These are phyloP conservation scores for Boletales sp. DNA, from an alignment of 768 basidiomycete species.

Conservation along the genomic window DNA sequence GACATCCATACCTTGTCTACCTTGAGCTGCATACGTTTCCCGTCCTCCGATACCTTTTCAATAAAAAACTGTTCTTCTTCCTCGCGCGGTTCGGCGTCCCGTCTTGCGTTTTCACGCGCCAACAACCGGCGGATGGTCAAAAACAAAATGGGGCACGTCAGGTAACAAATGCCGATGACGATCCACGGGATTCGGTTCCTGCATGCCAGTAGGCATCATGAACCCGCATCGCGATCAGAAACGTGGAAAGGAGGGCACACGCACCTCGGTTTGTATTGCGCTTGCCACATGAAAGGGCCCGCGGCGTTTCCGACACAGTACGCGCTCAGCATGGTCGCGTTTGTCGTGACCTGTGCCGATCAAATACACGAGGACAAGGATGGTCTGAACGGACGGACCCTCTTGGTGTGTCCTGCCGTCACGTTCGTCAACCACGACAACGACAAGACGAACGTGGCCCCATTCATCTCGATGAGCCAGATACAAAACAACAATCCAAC, in stretches of 20 bases:
- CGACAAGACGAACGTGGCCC: conserved; percentile 57
- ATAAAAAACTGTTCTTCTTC: conserved; percentile 60
- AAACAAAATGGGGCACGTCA: conserved; percentile 45
- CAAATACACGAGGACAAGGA: not conserved
- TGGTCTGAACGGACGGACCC: conserved; percentile 41
- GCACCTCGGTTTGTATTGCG: conserved; percentile 61
- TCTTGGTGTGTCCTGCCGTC: conserved; percentile 71
- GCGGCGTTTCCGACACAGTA: conserved; percentile 67
- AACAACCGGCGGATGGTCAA: conserved; percentile 53
- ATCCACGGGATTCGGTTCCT: conserved; percentile 78
- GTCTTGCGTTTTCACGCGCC: conserved; percentile 55
- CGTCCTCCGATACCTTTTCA: conserved; percentile 48
- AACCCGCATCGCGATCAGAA: too few species aligned
- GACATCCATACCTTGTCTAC: conserved; percentile 55
- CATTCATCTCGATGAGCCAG: conserved; percentile 40
- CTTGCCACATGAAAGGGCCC: conserved; percentile 76
- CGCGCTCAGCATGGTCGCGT: conserved; percentile 70
- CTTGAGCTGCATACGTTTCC: conserved; percentile 49
- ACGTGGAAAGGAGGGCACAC: not conserved
- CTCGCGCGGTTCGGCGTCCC: conserved; percentile 58
- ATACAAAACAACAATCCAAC: conserved; percentile 57
- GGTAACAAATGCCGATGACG: conserved; percentile 66
- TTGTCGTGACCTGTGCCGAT: conserved; percentile 31
- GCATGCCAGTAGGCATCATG: not conserved
- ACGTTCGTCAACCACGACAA: conserved; percentile 63